phyloP scores from a whole-genome alignment of 345 rosid genomes.

The Eucalyptus rudis region DNA sequence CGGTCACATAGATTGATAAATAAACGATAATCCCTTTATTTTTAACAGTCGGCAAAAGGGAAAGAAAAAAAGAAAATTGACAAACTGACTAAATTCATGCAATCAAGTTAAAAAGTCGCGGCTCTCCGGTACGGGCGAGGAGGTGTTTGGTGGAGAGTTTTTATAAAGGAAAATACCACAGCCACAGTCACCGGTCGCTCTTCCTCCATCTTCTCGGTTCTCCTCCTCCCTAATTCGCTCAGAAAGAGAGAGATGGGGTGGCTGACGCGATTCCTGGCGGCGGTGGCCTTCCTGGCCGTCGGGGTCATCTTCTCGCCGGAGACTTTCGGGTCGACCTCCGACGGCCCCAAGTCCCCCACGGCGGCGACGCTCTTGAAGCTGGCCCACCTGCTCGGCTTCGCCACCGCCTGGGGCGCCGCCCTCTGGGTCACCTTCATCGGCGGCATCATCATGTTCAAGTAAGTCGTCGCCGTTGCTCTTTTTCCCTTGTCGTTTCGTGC shows the following conservation, averaged over 20 bases:
- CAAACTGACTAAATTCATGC: not conserved
- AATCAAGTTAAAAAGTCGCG: not conserved
- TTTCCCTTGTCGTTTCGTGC: not conserved
- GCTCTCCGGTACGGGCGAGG: not conserved
- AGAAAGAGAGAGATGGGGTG: conserved; percentile 38
- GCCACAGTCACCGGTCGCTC: not conserved
- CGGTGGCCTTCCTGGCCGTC: conserved; percentile 62
- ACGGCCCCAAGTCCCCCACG: not conserved
- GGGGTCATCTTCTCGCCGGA: conserved; percentile 89
- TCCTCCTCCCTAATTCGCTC: not conserved
- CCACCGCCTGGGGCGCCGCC: conserved; percentile 94
- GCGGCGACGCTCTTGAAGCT: conserved; percentile 49
- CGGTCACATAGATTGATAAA: not conserved
- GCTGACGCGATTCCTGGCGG: conserved; percentile 55
- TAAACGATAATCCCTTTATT: not conserved
- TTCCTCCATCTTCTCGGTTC: not conserved
- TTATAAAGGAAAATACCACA: not conserved
- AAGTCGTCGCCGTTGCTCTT: not conserved
- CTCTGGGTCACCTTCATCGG: conserved; percentile 99
- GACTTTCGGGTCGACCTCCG: conserved; percentile 63
- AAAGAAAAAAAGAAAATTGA: no score
- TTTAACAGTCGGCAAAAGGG: not conserved
- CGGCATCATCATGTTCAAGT: conserved; percentile 99
- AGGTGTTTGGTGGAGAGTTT: not conserved
- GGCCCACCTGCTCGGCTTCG: conserved; percentile 78